phyloP scores from a whole-genome alignment of 768 basidiomycete genomes.

The Mycena vitilis region DNA sequence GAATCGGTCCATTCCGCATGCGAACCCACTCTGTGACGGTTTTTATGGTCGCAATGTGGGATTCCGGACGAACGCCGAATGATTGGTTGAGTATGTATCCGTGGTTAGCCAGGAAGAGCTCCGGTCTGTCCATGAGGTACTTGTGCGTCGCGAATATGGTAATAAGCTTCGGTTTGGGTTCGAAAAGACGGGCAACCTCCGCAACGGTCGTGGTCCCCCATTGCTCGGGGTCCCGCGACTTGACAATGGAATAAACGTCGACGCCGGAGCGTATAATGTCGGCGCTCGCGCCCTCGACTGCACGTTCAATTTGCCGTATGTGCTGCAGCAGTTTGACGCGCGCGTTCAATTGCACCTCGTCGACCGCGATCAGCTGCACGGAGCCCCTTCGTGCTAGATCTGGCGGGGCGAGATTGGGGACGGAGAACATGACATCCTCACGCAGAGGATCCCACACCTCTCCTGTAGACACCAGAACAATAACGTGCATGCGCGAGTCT shows the following conservation, averaged over 20 bases:
- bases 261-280: conserved; percentile 41
- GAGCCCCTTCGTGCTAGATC: conserved; percentile 66
- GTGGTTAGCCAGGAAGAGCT: conserved; percentile 64
- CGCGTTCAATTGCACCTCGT: conserved; percentile 59
- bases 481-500: conserved; percentile 35
- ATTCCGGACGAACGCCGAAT: conserved; percentile 73
- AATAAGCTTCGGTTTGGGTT: conserved; percentile 46
- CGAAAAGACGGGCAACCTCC: conserved; percentile 62
- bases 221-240: conserved; percentile 55
- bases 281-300: conserved; percentile 55
- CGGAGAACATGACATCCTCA: conserved; percentile 68
- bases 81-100: conserved; percentile 59
- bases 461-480: conserved; percentile 56
- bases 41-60: conserved; percentile 64
- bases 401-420: conserved; percentile 65
- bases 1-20: conserved; percentile 51
- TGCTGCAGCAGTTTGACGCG: conserved; percentile 72
- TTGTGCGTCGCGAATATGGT: conserved; percentile 68
- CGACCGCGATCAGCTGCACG: conserved; percentile 39
- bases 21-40: conserved; percentile 62
- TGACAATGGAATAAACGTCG: conserved; percentile 60
- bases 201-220: conserved; percentile 69
- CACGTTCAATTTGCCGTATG: conserved; percentile 65
- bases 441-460: conserved; percentile 62
- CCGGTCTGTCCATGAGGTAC: conserved; percentile 65